Percentiles rank a stretch among this genome's conserved stretches.
phyloP scores from a whole-genome alignment of 805 yeast genomes.

The Crinitomyces ghanaensis region DNA sequence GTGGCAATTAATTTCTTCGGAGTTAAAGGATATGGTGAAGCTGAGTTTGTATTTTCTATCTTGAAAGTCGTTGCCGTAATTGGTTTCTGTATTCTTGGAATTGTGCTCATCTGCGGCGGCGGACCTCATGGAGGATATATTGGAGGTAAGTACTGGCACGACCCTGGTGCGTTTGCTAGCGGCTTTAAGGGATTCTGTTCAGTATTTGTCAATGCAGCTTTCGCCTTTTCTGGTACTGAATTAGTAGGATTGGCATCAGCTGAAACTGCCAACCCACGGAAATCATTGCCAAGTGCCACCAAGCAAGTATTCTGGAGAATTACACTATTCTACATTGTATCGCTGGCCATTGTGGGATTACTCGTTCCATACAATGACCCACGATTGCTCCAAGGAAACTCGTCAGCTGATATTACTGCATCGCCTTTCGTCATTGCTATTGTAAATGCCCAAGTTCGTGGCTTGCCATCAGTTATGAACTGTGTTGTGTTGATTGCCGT shows the following conservation, averaged over 20 bases:
- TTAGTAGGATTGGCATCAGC: constrained; percentile 61
- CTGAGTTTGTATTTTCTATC: constrained; percentile 50
- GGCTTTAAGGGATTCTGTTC: constrained; percentile 61
- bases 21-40: constrained; percentile 55
- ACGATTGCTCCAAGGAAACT: constrained; percentile 33
- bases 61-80: constrained; percentile 50
- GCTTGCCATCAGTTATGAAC: constrained; percentile 57
- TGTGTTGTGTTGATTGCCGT: constrained; percentile 55
- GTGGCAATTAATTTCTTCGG: constrained; percentile 44
- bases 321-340: constrained; percentile 48
- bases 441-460: constrained; percentile 48
- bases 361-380: constrained; percentile 51
- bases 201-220: constrained; percentile 60
- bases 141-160: constrained; percentile 47
- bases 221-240: constrained; percentile 63
- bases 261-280: constrained; percentile 55
- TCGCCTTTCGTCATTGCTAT: constrained; percentile 67
- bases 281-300: constrained; percentile 54
- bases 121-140: constrained; percentile 43
- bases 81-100: constrained; percentile 53
- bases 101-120: constrained; percentile 41
- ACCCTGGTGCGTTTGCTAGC: constrained; percentile 60
- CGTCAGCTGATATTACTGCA: constrained; percentile 44
- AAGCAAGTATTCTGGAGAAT: constrained; percentile 75
- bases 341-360: constrained; percentile 46